Evolutionary conservation across 1,284 basidiomycete species (phyloP), one percentile per base, ranked within the genome.

Genomic region (Microbotryum violaceum): DNA sequence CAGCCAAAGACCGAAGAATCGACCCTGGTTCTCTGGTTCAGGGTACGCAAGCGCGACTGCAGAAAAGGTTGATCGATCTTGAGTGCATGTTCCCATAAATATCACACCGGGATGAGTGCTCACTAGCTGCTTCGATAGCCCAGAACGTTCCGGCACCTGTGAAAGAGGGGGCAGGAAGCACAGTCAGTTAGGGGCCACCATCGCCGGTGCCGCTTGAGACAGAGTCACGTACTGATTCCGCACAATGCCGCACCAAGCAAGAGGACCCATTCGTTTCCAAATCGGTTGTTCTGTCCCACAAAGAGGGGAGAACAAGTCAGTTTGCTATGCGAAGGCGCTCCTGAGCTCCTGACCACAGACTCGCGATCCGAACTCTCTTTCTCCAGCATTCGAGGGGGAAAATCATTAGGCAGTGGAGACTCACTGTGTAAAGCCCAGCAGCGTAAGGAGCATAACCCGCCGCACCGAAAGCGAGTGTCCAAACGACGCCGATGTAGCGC

Each of bases 221-320:
- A 3, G 37, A 42, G 37, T 42, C 16, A 42, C 37, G 2, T 18
- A 42, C 37, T 20, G 37, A 73, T 65, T 51, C 76, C 77, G 55
- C 77, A 78, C 5, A 74, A 61, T 1, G 69, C 73, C 0, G 76
- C 76, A 1, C 76, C 77, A 5, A 77, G 59, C 27, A 77, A 60
- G 25, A 78, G 63, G 55, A 75, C 70, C 74, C 74, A 76, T 33
- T 73, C 70, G 49, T 55, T 72, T 2, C 63, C 70, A 42, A 62
- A 70, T n/a, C 61, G 58, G 33, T 64, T 68, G 58, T 73, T 72
- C 66, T 61, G 56, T 72, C 31, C 31, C 8, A 7, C 31, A 31
- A 31, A 31, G 31, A 3, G 31, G 31, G 31, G 31, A 31, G 8
- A 31, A 31, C 31, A 31, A 31, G 31, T 31, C 31, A 31, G 7